These are phyloP conservation scores for Punctularia strigosozonata DNA, from an alignment of 768 basidiomycete genomes.

Conservation along the genomic window DNA sequence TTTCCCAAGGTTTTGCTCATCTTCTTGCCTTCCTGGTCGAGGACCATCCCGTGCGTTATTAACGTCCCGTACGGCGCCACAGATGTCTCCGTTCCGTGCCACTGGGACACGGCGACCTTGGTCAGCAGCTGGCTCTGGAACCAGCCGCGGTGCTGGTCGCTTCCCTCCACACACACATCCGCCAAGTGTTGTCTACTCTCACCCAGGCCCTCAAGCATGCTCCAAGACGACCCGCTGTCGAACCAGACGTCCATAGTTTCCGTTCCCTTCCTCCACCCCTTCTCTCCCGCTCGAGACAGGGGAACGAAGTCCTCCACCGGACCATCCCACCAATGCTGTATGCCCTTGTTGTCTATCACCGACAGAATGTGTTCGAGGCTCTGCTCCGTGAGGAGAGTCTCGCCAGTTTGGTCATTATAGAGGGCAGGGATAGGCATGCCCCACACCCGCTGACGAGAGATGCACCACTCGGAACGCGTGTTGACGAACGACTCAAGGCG, in stretches of 20 bases:
- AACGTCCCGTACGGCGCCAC: conserved; percentile 59
- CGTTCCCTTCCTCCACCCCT: conserved; percentile 62
- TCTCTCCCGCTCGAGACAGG: conserved; percentile 32
- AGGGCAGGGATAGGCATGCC: conserved; percentile 93
- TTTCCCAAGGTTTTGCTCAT: conserved; percentile 99
- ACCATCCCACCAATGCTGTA: conserved; percentile 88
- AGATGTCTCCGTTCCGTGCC: conserved; percentile 14
- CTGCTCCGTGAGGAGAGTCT: conserved; percentile 48
- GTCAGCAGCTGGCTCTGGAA: conserved; percentile 95
- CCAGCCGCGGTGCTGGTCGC: conserved; percentile 98
- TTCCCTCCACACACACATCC: conserved; percentile 89
- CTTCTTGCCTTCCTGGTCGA: conserved; percentile 82
- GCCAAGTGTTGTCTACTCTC: conserved; percentile 37
- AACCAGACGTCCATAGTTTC: conserved; percentile 99
- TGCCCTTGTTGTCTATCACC: conserved; percentile 62
- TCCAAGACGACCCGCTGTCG: conserved; percentile 94
- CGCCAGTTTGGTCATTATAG: conserved; percentile 49
- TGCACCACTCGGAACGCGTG: conserved; percentile 96
- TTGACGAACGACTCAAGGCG: conserved; percentile 81
- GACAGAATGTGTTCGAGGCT: conserved; percentile 66
- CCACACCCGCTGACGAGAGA: conserved; percentile 95
- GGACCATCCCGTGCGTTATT: conserved; percentile 94
- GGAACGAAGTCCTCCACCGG: conserved; percentile 75
- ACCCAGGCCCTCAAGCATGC: conserved; percentile 42
- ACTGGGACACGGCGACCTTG: conserved; percentile 38